Base-by-base conservation (phyloP, 108 stramenopile species). In the Pseudonitzschia multiseries region DNA sequence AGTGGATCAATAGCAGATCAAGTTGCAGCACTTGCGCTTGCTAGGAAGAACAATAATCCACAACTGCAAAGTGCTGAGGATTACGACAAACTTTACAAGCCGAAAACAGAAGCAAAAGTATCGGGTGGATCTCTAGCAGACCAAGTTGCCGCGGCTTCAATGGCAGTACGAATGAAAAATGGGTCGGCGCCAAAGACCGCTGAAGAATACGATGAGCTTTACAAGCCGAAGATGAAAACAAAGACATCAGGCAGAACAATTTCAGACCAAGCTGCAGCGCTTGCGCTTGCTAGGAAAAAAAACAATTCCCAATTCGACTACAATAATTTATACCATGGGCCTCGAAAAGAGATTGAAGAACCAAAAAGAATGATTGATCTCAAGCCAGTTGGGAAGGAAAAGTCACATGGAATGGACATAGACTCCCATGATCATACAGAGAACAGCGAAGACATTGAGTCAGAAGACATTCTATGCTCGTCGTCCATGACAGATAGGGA, bases 301-400 rank as follows among this genome's bases (percentile, higher is more conserved):
- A 59, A 31, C 32, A 65, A 65, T 21, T 20, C 33, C 40, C 18
- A 26, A 36, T 17, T 20, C 22, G 32, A 65, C 20, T 65, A 22
- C 64, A 36, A 65, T 18, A 65, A 65, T 22, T 24, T 65, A 4
- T 65, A 65, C 24, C 8, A 62, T 8, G 24, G 24, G 15, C 12
- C 9, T 20, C 61, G 0, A 22, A 22, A 62, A 32, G 20, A 62
- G 61, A 62, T 10, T 12, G 64, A 65, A 24, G 64, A 42, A 50
- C 66, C 66, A 67, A 22, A 50, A 50, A 24, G 32, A 15, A 65
- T 65, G 64, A 8, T 65, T 24, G 15, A 65, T 31, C 40, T 65
- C 21, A 65, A 44, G 42, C 64, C 64, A 17, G 64, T 65, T 24
- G 31, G 24, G 21, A 8, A 27, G 61, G 28, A 62, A 32, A 22